Percentiles rank a stretch among this genome's conserved stretches.
phyloP scores from a whole-genome alignment of 2,329 filamentous ascomycete species.

The Pyricularia grisea region DNA sequence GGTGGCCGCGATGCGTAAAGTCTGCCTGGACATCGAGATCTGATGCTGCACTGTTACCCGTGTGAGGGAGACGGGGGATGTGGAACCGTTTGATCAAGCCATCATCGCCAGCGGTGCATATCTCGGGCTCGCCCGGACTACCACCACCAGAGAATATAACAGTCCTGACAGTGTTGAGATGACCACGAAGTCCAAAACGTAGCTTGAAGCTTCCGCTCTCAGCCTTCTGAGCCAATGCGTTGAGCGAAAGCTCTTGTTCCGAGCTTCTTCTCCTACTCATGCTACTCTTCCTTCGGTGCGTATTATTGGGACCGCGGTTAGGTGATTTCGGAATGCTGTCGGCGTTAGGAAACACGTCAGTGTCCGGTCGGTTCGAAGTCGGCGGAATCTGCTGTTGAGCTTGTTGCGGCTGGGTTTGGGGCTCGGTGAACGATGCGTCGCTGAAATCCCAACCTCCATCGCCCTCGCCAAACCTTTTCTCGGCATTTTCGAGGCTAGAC shows the following conservation, averaged over 20 bases:
- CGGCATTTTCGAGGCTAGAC: constrained; percentile 22
- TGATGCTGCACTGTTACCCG: constrained; percentile 37
- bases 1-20: constrained; percentile 91
- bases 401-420: constrained; percentile 26
- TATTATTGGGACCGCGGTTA: constrained; percentile 48
- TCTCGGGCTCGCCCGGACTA: constrained; percentile 89
- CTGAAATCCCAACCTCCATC: constrained; percentile 88
- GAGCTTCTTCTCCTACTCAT: constrained; percentile 61
- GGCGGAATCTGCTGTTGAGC: constrained; percentile 33
- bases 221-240: constrained; percentile 40
- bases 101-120: constrained; percentile 92
- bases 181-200: constrained; percentile 81
- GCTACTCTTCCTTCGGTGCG: constrained; percentile 74
- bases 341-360: constrained; percentile 76
- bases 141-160: constrained; percentile 96
- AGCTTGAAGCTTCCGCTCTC: constrained; percentile 83
- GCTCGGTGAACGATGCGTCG: constrained; percentile 58
- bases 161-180: constrained; percentile 86
- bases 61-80: constrained; percentile 65
- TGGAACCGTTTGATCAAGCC: constrained; percentile 96
- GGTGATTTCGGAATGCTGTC: constrained; percentile 77
- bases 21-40: constrained; percentile 89
- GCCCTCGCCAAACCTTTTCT: constrained; percentile 43
- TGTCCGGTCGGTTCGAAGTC: constrained; percentile 63
- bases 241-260: constrained; percentile 53